A percentile compares a stretch with the other conserved stretches of the same genome.
Conservation (phyloP, 176 grass and related monocot species). For the Oropetium thomaeum region DNA sequence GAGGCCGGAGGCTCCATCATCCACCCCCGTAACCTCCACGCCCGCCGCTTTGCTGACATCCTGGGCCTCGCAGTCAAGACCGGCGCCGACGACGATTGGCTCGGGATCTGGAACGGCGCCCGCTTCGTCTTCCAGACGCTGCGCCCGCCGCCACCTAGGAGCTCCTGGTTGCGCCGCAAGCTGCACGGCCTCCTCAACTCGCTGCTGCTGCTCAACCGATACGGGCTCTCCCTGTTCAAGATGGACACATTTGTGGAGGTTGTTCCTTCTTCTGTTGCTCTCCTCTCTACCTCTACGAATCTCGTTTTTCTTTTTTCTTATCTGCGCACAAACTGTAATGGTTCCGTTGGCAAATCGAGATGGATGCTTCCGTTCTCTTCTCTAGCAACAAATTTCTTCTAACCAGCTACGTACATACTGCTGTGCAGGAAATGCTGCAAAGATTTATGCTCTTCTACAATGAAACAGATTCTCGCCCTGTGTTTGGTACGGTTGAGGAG, state of each 20-base stretch:
- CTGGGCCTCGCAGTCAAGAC: slow-evolving; percentile 40
- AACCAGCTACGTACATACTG: background rate
- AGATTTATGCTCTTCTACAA: slow-evolving; percentile 75
- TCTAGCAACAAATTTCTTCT: background rate
- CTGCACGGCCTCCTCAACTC: slow-evolving; percentile 49
- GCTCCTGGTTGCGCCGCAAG: slow-evolving; percentile 53
- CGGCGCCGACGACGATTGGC: slow-evolving; percentile 43
- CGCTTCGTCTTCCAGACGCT: slow-evolving; percentile 70
- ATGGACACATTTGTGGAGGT: slow-evolving; percentile 73
- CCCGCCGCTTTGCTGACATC: slow-evolving; percentile 52
- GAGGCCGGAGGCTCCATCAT: slow-evolving; percentile 81
- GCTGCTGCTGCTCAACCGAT: slow-evolving; percentile 53
- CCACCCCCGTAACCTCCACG: slow-evolving; percentile 72
- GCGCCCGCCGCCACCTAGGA: slow-evolving; percentile 39
- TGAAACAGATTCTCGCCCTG: slow-evolving; percentile 52
- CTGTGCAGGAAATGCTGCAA: slow-evolving; percentile 58
- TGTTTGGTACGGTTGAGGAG: slow-evolving; percentile 78
- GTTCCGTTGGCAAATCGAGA: background rate
- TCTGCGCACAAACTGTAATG: background rate
- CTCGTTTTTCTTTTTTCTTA: background rate
- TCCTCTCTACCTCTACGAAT: background rate
- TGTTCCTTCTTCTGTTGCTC: background rate
- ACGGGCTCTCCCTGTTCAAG: slow-evolving; percentile 63
- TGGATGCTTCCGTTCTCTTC: background rate
- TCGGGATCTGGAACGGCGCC: slow-evolving; percentile 77